These are phyloP conservation scores for Picea abies DNA, from an alignment of 83 land plant genomes.

Conservation along the genomic window DNA sequence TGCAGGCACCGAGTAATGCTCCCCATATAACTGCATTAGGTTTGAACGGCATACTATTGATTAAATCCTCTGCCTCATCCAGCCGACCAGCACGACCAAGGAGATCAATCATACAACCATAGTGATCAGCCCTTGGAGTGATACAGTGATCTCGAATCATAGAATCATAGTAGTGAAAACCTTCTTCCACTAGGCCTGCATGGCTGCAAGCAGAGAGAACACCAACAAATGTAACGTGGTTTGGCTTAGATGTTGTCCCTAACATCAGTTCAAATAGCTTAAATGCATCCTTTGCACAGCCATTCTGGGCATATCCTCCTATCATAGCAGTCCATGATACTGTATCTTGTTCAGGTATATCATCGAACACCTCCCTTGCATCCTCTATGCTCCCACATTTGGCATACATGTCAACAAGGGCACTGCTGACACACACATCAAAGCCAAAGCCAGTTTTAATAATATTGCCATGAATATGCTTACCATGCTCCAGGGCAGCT, in stretches of 20 bases:
- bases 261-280: conserved; percentile 43
- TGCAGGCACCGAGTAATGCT: conserved; percentile 62
- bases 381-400: too few relatives aligned
- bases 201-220: conserved; percentile 68
- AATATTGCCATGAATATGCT: conserved; percentile 29
- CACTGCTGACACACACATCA: conserved; percentile 28
- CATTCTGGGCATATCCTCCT: conserved; percentile 54
- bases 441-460: conserved; percentile 33
- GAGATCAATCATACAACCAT: conserved; percentile 63
- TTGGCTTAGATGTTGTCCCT: conserved; percentile 26
- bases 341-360: conserved; percentile 34
- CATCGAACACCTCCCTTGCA: conserved; percentile 38
- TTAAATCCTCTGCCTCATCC: conserved; percentile 38
- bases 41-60: conserved; percentile 47
- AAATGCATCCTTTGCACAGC: conserved; percentile 36
- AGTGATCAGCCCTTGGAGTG: conserved; percentile 43
- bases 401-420: conserved; percentile 59
- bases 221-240: conserved; percentile 49
- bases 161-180: conserved; percentile 37
- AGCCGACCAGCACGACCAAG: conserved; percentile 53
- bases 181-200: conserved; percentile 50
- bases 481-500: conserved; percentile 42
- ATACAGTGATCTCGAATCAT: conserved; percentile 42
- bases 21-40: conserved; percentile 54
- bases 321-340: conserved; percentile 62